phyloP scores from a whole-genome alignment of 805 yeast species.

The Kluyveromyces siamensis region DNA sequence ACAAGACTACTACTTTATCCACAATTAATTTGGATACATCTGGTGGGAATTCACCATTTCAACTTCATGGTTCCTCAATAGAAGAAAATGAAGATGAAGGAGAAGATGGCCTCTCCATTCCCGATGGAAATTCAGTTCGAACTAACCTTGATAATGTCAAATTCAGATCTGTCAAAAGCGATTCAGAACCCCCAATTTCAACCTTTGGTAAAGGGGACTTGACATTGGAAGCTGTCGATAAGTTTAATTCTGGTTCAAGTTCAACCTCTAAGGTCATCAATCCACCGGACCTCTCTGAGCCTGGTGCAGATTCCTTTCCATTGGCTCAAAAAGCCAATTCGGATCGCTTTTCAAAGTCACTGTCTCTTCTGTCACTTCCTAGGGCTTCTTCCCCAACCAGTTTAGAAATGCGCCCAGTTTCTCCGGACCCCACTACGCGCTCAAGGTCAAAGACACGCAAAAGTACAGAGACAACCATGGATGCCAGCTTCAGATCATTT shows the following conservation, averaged over 20 bases:
- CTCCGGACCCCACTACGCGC: neutral
- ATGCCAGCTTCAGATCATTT: neutral
- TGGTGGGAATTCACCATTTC: neutral
- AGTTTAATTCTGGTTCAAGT: neutral
- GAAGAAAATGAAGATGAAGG: slow-evolving; percentile 1
- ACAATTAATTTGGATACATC: neutral
- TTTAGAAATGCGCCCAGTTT: neutral
- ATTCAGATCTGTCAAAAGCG: slow-evolving; percentile 32
- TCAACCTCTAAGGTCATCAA: neutral
- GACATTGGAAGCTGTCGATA: slow-evolving; percentile 29
- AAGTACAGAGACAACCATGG: neutral
- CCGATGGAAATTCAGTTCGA: slow-evolving; percentile 25
- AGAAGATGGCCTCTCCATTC: slow-evolving; percentile 8
- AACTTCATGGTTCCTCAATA: neutral
- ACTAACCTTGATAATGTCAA: slow-evolving; percentile 16
- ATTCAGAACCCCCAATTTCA: slow-evolving; percentile 37
- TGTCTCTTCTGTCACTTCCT: neutral
- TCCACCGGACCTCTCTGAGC: neutral
- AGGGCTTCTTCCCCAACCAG: neutral
- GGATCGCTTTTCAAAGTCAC: neutral
- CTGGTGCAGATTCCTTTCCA: neutral
- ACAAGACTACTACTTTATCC: neutral
- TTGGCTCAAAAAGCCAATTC: neutral
- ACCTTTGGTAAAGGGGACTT: slow-evolving; percentile 50
- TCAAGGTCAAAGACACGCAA: neutral